These are phyloP conservation scores for Lasiodiplodia citricola DNA, from an alignment of 2,329 filamentous ascomycete species.

Conservation along the genomic window DNA sequence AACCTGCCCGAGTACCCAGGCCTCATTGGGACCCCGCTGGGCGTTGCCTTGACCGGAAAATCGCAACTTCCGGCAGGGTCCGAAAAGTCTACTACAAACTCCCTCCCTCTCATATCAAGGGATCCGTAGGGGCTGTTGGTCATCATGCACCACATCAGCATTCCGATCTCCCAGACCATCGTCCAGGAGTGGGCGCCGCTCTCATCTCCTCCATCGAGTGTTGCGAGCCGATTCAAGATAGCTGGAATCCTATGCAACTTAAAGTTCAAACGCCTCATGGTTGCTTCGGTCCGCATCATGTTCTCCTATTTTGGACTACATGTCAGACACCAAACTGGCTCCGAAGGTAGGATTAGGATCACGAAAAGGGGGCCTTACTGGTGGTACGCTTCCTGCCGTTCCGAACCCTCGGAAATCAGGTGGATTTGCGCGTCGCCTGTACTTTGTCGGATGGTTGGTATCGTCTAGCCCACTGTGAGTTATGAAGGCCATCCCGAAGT, in stretches of 20 bases:
- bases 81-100: not conserved
- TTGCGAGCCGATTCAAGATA: not conserved
- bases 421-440: not conserved
- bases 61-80: not conserved
- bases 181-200: not conserved
- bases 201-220: not conserved
- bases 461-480: not conserved
- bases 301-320: not conserved
- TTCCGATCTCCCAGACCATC: slow-evolving; percentile 9
- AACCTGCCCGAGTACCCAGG: slow-evolving; percentile 5
- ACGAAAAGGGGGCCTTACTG: not conserved
- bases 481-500: not conserved
- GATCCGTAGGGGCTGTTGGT: not conserved
- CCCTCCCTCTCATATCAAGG: not conserved
- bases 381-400: not conserved
- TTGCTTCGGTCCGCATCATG: not conserved
- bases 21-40: not conserved
- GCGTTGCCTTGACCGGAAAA: not conserved
- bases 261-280: not conserved
- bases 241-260: too few relatives aligned
- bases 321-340: not conserved
- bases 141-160: not conserved
- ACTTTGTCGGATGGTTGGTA: not conserved
- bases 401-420: not conserved
- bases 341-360: not conserved